Percentiles rank a stretch among this genome's conserved stretches.
phyloP scores from a whole-genome alignment of 129 eudicot genomes.

The Pseudognaphalium luteoalbum region DNA sequence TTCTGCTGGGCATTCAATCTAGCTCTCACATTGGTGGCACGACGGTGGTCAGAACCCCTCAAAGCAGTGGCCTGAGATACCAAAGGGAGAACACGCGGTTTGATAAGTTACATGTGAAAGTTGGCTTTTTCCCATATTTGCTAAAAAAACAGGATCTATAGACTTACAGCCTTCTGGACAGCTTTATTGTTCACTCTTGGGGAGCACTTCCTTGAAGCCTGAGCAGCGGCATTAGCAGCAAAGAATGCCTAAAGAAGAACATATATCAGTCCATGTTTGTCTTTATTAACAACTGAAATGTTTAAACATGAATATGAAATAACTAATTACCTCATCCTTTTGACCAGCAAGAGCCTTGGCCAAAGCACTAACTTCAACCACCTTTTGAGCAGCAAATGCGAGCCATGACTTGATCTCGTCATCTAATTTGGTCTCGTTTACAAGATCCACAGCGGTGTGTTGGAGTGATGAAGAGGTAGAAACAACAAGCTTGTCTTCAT shows the following conservation, averaged over 20 bases:
- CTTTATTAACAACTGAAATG: too few species aligned
- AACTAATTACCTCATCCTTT: constrained; percentile 68
- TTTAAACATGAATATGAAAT: not conserved
- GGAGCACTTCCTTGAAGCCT: constrained; percentile 93
- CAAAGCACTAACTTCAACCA: constrained; percentile 88
- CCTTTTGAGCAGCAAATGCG: constrained; percentile 96
- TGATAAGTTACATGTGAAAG: too few species aligned
- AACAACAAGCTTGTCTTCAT: constrained; percentile 88
- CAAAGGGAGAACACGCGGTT: too few species aligned
- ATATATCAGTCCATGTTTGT: not conserved
- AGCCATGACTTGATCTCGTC: constrained; percentile 86
- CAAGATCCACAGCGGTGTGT: constrained; percentile 94
- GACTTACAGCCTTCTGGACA: constrained; percentile 89
- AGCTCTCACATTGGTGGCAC: too few species aligned
- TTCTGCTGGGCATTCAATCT: too few species aligned
- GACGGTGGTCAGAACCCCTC: too few species aligned
- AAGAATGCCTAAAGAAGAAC: constrained; percentile 65
- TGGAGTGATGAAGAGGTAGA: constrained; percentile 93
- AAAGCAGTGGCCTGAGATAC: too few species aligned
- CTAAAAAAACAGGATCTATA: too few species aligned
- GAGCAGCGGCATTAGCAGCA: constrained; percentile 91
- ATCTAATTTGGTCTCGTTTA: constrained; percentile 87
- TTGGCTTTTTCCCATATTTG: too few species aligned
- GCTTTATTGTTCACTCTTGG: constrained; percentile 91
- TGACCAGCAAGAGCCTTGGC: constrained; percentile 86